A percentile compares a stretch with the other conserved stretches of the same genome.
These are phyloP conservation scores for Sistotremastrum suecicum DNA, from an alignment of 768 basidiomycete genomes.

Conservation along the genomic window DNA sequence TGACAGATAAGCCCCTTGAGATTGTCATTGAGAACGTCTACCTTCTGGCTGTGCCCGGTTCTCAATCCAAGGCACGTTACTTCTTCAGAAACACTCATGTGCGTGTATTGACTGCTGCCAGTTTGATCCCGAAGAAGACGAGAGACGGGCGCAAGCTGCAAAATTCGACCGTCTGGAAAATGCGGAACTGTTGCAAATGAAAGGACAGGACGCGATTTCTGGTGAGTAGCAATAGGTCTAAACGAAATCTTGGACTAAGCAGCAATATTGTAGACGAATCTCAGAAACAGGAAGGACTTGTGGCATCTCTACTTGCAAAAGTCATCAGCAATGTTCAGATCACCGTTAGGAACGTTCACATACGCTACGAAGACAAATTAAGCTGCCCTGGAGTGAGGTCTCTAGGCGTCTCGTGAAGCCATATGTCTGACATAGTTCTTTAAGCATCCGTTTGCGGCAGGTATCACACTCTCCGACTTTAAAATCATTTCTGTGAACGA, in stretches of 20 bases:
- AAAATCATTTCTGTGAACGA: slow-evolving; percentile 81
- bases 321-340: slow-evolving; percentile 94
- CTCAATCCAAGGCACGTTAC: slow-evolving; percentile 32
- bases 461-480: slow-evolving; percentile 78
- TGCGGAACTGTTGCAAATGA: slow-evolving; percentile 71
- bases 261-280: slow-evolving; percentile 26
- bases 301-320: slow-evolving; percentile 73
- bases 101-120: neutral
- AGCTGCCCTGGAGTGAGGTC: slow-evolving; percentile 79
- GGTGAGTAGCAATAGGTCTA: slow-evolving; percentile 21
- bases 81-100: neutral
- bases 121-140: slow-evolving; percentile 74
- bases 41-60: slow-evolving; percentile 77
- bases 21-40: slow-evolving; percentile 89
- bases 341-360: slow-evolving; percentile 88
- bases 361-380: slow-evolving; percentile 90
- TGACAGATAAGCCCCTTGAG: slow-evolving; percentile 83
- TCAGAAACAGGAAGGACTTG: slow-evolving; percentile 70
- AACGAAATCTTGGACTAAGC: too few relatives aligned
- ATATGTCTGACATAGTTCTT: slow-evolving; percentile 1
- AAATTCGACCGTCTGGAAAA: slow-evolving; percentile 83
- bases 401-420: neutral
- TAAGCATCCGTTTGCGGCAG: slow-evolving; percentile 90
- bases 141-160: slow-evolving; percentile 60
- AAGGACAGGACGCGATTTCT: slow-evolving; percentile 36